Evolutionary conservation across 2,329 filamentous ascomycete species (phyloP), one percentile per base, ranked within the genome.

Genomic region (Cryphonectria nitschkei): DNA sequence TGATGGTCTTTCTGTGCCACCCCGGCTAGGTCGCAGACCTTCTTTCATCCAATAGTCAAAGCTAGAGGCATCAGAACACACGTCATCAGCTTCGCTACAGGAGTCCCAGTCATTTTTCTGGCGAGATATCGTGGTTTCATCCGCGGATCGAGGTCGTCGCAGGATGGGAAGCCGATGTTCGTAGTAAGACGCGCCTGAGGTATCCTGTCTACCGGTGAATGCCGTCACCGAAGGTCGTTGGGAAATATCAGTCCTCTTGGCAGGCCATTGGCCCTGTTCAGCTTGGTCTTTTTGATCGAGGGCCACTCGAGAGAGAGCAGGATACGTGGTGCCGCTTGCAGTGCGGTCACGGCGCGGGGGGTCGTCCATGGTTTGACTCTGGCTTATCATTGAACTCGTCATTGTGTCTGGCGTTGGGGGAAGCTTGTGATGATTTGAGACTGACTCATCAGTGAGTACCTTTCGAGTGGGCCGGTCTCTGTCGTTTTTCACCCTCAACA

Each of bases 341-440:
- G 73, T 76, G 2, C 76, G 78, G 3, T 80, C 78, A 9, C 77
- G 80, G 0, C 79, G 77, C 0, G 86, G 76, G 0, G 83, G 84
- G 60, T 89, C 87, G 68, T 84, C 82, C 0, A 86, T 88, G 64
- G 81, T 83, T 72, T 87, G 82, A 71, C 83, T 85, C 19, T 82
- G 81, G 7, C 83, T 81, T 46, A 89, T 80, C 0, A 86, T 87
- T 1, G 85, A 85, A 2, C 86, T 88, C 1, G 87, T 88, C 29
- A 89, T 86, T 0, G 88, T 89, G 74, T 89, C 87, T 0, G 88
- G 88, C 0, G 88, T 89, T 0, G 88, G 88, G 13, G 88, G 88
- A 1, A 89, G 79, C 26, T 78, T 79, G 26, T 84, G 82, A 6
- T 83, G 81, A 68, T 82, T 80, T 1, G 80, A 72, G 75, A 81